Base-by-base conservation (phyloP, 148 eudicot species). In the Persicaria maculosa region DNA sequence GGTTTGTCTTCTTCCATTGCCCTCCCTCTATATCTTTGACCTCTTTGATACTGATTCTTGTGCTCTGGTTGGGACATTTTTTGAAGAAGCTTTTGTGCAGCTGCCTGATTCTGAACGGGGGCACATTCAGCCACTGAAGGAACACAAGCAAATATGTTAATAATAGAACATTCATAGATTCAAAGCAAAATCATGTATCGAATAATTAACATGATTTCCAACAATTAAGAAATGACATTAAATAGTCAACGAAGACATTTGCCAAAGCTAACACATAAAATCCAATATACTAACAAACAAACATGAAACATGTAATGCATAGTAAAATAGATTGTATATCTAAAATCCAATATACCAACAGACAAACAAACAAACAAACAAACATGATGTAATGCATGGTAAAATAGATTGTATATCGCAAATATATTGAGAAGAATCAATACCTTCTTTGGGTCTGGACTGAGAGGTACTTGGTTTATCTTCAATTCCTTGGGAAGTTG, bases 81-180 rank as follows among this genome's bases (percentile, higher is more conserved):
- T 85, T 88, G 92, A 19, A 88, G 88, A 62, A 93, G 97, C 68
- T 93, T 93, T 67, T 89, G 97, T 71, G 98, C 85, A 83, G 97
- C 98, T 44, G 87, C 98, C 82, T 91, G 97, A 82, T 91, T 93
- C 78, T 91, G 98, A 79, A 91, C 82, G 68, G 98, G 98, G 67
- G 77, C 77, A 45, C 79, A 81, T 75, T 91, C 94, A 55, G 81
- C 90, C 78, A 84, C 98, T 90, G 87, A 65, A 81, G 47, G 57
- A 19, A 75, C 15, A 72, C 55, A 73, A 48, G 68, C 70, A 36
- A 45, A 43, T 5, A 40, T 40, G 47, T 65, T 43, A 65, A 36
- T 12, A 14, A 52, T 15, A 31, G 45, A 15, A 52, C 48, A 12
- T 48, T 25, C 20, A 50, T 47, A 45, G 16, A 68, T 36, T 10